Evolutionary conservation across 345 rosid genomes (phyloP), one percentile per base, ranked within the genome.

Genomic region (Brassica carinata): DNA sequence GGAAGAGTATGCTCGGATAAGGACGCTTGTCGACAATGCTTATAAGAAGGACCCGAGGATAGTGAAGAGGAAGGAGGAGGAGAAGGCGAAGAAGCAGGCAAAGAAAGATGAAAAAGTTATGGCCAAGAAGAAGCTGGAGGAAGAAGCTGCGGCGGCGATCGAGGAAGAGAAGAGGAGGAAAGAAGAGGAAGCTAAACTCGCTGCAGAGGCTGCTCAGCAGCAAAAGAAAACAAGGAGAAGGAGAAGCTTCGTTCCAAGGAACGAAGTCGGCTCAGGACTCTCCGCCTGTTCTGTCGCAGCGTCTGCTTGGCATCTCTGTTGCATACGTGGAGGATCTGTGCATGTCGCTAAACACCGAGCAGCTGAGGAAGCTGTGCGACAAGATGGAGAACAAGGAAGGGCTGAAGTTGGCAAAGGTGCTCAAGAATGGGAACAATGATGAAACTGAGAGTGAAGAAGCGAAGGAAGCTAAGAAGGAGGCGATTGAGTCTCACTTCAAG

Each of bases 221-320:
- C 95, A 90, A 67, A 96, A 92, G 88, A 84, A 81, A 69, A 75
- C 26, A 96, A 89, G 78, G 99, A 94, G 89, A 93, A 87, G 82
- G 97, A 96, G 89, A 96, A 96, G 84, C 94, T 96, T 59, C 69
- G 94, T 36, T 85, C 93, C 38, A 94, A 90, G 85, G 98, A 94
- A 83, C 88, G 97, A 57, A 88, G 87, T 63, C 92, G 95, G 33
- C 94, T 96, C 73, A 89, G 99, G 67, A 85, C 91, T 94, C 55
- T 91, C 98, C 0, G 86, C 84, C 95, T 38, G 74, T 87, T 34
- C 34, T 86, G 73, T 75, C 94, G 27, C 87, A 86, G 76, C 86
- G 65, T 75, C 79, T 96, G 81, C 89, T 88, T 59, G 83, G 84
- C 76, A 82, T 94, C 75, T 82, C 87, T 30, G 85, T 74, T 34